Base-by-base conservation (phyloP, 345 rosid genomes). In the Balakata baccata region DNA sequence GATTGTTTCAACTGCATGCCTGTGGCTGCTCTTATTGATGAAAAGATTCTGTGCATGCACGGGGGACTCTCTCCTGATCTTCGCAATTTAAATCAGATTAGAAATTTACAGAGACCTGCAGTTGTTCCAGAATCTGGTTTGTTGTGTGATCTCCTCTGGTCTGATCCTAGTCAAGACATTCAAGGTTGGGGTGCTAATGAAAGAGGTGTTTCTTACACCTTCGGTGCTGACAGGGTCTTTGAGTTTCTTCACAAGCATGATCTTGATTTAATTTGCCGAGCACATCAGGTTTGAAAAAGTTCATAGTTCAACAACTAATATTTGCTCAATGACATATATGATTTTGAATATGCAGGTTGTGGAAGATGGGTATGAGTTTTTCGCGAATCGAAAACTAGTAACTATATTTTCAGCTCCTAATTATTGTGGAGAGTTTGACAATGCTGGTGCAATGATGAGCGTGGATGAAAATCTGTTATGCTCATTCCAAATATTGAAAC, bases 21-120 rank as follows among this genome's bases (percentile, higher is more conserved):
- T 11, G 77, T 68, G 51, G 81, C 77, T 6, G 81, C 81, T 25
- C 74, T 78, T 10, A 34, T 78, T 54, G 81, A 78, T 50, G 81
- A 78, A 14, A 78, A 68, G 54, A 78, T 78, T 47, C 78, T 79
- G 25, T 79, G 81, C 22, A 74, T 79, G 81, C 81, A 79, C 39
- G 81, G 81, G 25, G 81, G 81, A 41, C 78, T 79, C 57, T 79
- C 81, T 7, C 81, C 81, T 49, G 78, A 79, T 12, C 72, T 79
- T 23, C 71, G 34, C 67, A 74, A 59, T 59, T 74, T 79, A 68
- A 34, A 58, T 59, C 81, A 79, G 68, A 79, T 79, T 47, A 56
- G 64, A 47, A 74, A 70, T 23, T 49, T 79, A 22, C 66, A 9
- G 1, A 71, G 81, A 39, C 81, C 81, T 14, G 18, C 72, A 16